phyloP scores from a whole-genome alignment of 495 filamentous ascomycete genomes.

The Penicillium argentinense region DNA sequence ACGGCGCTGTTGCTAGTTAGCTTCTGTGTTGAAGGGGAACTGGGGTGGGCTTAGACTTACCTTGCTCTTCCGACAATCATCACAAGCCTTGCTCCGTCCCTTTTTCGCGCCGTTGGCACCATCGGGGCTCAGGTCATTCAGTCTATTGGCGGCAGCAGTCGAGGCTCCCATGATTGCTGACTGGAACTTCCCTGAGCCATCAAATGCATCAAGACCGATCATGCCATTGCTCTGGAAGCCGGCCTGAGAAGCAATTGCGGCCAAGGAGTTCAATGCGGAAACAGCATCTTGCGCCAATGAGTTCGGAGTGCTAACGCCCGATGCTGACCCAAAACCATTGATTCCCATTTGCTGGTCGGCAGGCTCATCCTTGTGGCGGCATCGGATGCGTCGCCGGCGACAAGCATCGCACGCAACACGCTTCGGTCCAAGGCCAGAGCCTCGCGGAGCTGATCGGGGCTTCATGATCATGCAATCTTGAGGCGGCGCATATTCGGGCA shows the following conservation, averaged over 20 bases:
- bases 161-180: constrained; percentile 30
- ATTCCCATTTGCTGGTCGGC: constrained; percentile 33
- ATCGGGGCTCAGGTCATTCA: constrained; percentile 39
- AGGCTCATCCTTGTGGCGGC: constrained; percentile 53
- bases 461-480: constrained; percentile 35
- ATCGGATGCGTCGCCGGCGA: constrained; percentile 53
- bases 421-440: constrained; percentile 50
- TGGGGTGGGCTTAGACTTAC: constrained; percentile 29
- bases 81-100: constrained; percentile 62
- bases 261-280: constrained; percentile 44
- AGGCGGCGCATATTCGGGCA: constrained; percentile 13
- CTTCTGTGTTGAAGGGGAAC: background rate
- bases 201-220: constrained; percentile 29
- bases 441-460: constrained; percentile 32
- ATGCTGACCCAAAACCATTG: constrained; percentile 30
- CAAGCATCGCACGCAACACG: constrained; percentile 56
- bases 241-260: constrained; percentile 43
- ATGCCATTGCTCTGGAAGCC: constrained; percentile 31
- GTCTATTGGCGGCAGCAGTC: constrained; percentile 26
- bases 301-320: constrained; percentile 32
- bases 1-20: constrained; percentile 50
- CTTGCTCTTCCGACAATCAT: constrained; percentile 69
- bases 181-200: constrained; percentile 27
- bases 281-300: constrained; percentile 46
- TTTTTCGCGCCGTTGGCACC: constrained; percentile 44